These are phyloP conservation scores for Lactarius vividus DNA, from an alignment of 768 basidiomycete species.

Conservation along the genomic window DNA sequence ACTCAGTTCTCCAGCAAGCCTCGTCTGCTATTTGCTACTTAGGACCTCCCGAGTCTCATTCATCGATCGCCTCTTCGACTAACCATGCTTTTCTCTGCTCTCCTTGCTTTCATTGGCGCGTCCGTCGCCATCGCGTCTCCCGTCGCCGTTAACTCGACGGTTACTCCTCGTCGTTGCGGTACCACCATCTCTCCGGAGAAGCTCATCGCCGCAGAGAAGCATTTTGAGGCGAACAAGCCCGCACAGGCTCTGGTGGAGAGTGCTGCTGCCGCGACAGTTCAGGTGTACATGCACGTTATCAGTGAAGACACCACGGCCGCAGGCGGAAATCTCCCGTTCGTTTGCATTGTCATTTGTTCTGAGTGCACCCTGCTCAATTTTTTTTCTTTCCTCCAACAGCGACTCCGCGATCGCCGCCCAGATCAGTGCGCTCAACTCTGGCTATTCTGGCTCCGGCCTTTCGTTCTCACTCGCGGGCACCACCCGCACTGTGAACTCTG, in stretches of 20 bases:
- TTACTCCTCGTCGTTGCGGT: not conserved
- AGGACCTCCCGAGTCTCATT: too few species aligned
- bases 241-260: conserved; percentile 14
- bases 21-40: not conserved
- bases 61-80: not conserved
- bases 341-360: not conserved
- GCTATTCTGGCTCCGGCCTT: conserved; percentile 40
- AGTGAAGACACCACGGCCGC: conserved; percentile 38
- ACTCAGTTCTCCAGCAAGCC: conserved; percentile 1
- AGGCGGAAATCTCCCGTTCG: conserved; percentile 46
- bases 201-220: conserved; percentile 39
- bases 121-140: conserved; percentile 35
- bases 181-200: conserved; percentile 36
- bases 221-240: conserved; percentile 42
- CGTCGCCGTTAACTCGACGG: conserved; percentile 27
- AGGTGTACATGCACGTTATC: conserved; percentile 48
- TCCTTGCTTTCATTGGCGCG: conserved; percentile 34
- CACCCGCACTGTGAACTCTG: conserved; percentile 43
- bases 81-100: conserved; percentile 26
- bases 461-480: conserved; percentile 44
- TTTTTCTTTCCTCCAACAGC: conserved; percentile 15
- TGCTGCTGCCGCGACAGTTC: conserved; percentile 31
- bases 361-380: not conserved
- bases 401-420: conserved; percentile 42
- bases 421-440: conserved; percentile 44